Conservation (phyloP, 345 rosid species). For the Salix suchowensis region DNA sequence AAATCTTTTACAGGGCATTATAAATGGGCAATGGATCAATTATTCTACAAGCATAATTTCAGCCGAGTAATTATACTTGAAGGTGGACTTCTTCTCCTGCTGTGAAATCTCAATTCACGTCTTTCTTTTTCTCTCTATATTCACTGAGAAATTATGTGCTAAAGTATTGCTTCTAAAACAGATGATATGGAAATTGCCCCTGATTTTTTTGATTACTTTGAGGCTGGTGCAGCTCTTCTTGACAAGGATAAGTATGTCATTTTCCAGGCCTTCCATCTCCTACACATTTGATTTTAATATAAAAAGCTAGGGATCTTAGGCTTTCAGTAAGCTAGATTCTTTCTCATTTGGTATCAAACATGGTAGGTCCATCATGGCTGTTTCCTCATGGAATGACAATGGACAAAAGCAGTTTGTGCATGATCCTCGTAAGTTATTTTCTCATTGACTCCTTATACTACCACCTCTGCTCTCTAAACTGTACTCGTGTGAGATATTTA, state of each 20-base stretch:
- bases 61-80: conserved; percentile 81
- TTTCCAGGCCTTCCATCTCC: conserved; percentile 12
- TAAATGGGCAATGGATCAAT: conserved; percentile 90
- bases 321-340: not conserved
- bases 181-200: conserved; percentile 99
- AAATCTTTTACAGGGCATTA: conserved; percentile 58
- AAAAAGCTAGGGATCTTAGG: not conserved
- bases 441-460: not conserved
- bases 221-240: conserved; percentile 84
- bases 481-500: not conserved
- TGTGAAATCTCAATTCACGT: not conserved
- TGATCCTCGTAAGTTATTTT: conserved; percentile 68
- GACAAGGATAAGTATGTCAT: conserved; percentile 79
- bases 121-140: conserved; percentile 1
- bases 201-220: conserved; percentile 94
- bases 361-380: conserved; percentile 93
- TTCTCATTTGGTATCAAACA: not conserved
- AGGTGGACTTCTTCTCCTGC: conserved; percentile 43
- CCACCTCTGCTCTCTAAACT: not conserved
- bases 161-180: conserved; percentile 38
- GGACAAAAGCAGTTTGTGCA: conserved; percentile 97
- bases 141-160: not conserved
- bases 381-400: conserved; percentile 99
- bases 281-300: not conserved
- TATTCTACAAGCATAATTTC: conserved; percentile 83